Conservation (phyloP, 2,329 filamentous ascomycete species). For the Sodiomyces alkalinus region DNA sequence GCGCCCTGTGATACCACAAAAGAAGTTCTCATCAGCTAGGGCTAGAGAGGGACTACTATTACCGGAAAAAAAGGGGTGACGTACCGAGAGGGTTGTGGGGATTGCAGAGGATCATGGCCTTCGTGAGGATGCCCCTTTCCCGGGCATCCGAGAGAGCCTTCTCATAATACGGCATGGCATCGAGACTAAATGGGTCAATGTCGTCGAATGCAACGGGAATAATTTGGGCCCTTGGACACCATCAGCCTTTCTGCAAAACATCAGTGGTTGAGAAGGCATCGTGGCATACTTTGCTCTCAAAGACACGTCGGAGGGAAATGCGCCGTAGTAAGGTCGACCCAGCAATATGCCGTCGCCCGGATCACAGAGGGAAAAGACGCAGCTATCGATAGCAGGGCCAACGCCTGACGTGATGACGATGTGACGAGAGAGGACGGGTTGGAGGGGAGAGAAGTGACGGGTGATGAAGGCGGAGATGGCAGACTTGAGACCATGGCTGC, state of each 20-base stretch:
- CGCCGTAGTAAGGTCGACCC: conserved; percentile 28
- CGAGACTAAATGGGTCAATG: conserved; percentile 24
- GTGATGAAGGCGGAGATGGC: conserved; percentile 1
- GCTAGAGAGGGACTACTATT: too few species aligned
- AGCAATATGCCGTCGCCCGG: conserved; percentile 8
- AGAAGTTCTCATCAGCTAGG: too few species aligned
- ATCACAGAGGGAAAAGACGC: conserved; percentile 1
- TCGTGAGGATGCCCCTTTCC: conserved; percentile 22
- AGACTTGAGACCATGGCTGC: conserved; percentile 1
- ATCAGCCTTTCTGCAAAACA: conserved; percentile 4
- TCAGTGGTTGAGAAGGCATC: background rate
- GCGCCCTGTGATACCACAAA: conserved; percentile 22
- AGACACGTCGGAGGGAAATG: conserved; percentile 27
- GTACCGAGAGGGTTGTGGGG: conserved; percentile 34
- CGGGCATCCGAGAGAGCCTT: conserved; percentile 21
- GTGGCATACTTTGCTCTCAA: background rate
- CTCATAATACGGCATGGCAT: conserved; percentile 29
- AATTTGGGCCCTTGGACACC: conserved; percentile 23
- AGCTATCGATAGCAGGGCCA: background rate
- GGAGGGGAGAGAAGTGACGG: background rate
- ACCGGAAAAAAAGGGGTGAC: background rate
- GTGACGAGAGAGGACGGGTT: background rate
- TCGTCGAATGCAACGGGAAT: conserved; percentile 27
- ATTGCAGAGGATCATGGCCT: conserved; percentile 32
- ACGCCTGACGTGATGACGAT: conserved; percentile 1